Conservation (phyloP, 139 green algal species). For the Dunaliella primolecta region DNA sequence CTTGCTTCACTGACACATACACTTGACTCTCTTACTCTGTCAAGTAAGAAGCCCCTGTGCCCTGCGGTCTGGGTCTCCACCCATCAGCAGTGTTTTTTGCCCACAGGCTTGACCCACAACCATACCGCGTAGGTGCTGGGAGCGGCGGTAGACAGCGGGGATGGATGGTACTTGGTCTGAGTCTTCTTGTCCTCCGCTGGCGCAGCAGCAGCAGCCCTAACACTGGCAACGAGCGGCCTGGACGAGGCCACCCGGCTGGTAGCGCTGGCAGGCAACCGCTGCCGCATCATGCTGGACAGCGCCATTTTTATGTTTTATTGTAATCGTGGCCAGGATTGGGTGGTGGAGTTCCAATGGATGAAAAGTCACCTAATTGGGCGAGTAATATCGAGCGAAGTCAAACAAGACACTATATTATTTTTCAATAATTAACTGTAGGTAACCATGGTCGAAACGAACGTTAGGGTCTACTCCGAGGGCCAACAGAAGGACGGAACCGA, state of each 20-base stretch:
- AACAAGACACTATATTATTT: too few relatives aligned
- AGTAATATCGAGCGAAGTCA: too few relatives aligned
- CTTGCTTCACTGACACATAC: too few relatives aligned
- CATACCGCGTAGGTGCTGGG: slow-evolving; percentile 69
- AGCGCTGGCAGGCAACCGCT: background rate
- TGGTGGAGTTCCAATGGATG: too few relatives aligned
- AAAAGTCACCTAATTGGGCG: too few relatives aligned
- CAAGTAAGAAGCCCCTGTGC: too few relatives aligned
- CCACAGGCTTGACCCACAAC: too few relatives aligned
- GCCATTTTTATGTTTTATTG: background rate
- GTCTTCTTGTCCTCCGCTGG: background rate
- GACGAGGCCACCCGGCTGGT: too few relatives aligned
- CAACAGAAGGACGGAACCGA: too few relatives aligned
- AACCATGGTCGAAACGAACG: background rate
- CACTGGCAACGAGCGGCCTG: slow-evolving; percentile 26
- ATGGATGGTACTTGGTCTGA: slow-evolving; percentile 30
- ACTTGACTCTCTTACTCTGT: too few relatives aligned
- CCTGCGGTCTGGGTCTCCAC: too few relatives aligned
- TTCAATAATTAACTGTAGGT: background rate
- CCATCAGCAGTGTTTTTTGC: too few relatives aligned
- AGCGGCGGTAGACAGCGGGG: slow-evolving; percentile 36
- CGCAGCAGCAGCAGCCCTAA: slow-evolving; percentile 32
- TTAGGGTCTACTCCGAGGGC: slow-evolving; percentile 3
- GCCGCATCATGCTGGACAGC: background rate
- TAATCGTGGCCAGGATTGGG: background rate